Base-by-base conservation (phyloP, 2,329 filamentous ascomycete genomes). In the Verticillium nubilum region DNA sequence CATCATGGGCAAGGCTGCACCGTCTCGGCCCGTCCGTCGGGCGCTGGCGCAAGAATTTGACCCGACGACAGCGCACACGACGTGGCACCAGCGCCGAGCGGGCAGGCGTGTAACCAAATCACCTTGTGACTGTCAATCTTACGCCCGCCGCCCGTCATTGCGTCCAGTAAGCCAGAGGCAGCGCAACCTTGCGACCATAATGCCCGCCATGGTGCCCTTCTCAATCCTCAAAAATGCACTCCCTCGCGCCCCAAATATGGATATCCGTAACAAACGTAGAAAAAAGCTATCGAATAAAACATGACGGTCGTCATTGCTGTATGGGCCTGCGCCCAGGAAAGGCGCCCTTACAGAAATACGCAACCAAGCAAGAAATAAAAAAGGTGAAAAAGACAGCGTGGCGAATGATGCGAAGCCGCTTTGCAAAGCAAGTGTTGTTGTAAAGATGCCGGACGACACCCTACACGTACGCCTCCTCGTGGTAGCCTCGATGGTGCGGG, bases 401-500 rank as follows among this genome's bases (percentile, higher is more conserved):
- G 19, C 19, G 13, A 7, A 23, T 15, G 19, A 23, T 23, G 42
- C 9, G 9, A 50, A 50, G 42, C 42, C n/a, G 9, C 19, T 4
- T 4, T 9, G 42, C 19, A 25, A 19, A 28, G 52, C 53, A 28
- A 23, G 50, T n/a, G n/a, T 17, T 53, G 52, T 15, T 9, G 15
- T 53, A 23, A 27, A 28, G 37, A 26, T 52, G 19, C 17, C 23
- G n/a, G 37, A 42, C 47, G 25, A 28, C 23, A 28, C 15, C 26
- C n/a, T 54, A 52, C 5, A 23, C 54, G 15, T 28, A 31, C n/a
- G 42, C 54, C 13, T 68, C 66, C 27, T 71, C 69, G 23, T 64
- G 68, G 35, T 67, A 67, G 26, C 66, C 62, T 27, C 65, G 62
- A 59, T 72, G 56, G 25, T 50, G 42, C 61, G 61, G 62, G 57